These are phyloP conservation scores for Lactifluus piperatus DNA, from an alignment of 768 basidiomycete genomes.

Conservation along the genomic window DNA sequence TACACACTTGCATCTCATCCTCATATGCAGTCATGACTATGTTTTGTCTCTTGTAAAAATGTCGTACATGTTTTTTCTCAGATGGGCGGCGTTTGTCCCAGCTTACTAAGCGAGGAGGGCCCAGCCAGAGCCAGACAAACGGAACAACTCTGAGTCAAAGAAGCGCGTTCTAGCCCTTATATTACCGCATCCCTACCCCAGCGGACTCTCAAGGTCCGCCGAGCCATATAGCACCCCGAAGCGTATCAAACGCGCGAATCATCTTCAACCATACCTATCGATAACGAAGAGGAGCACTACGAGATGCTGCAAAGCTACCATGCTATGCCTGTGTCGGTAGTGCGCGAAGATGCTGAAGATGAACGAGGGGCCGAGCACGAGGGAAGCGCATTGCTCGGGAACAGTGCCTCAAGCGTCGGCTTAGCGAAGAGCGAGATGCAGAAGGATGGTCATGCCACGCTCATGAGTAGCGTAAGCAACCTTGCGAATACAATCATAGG, in stretches of 20 bases:
- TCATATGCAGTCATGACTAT: background rate
- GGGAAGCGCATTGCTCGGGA: conserved; percentile 50
- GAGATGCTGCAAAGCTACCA: conserved; percentile 71
- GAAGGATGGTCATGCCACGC: conserved; percentile 58
- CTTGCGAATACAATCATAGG: conserved; percentile 88
- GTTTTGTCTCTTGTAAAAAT: background rate
- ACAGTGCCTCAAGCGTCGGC: conserved; percentile 27
- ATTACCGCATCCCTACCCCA: no score
- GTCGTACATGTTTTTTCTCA: no score
- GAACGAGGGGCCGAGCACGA: conserved; percentile 37
- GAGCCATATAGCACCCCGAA: background rate
- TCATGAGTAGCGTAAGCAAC: conserved; percentile 67
- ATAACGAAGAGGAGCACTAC: conserved; percentile 27
- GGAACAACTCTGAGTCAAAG: no score
- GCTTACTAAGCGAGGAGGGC: no score
- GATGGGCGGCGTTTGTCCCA: no score
- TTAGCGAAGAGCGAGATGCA: conserved; percentile 21
- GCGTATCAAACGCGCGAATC: background rate
- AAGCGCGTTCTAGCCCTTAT: background rate
- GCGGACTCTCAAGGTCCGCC: background rate
- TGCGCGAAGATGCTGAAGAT: conserved; percentile 21
- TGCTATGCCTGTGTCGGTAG: conserved; percentile 32
- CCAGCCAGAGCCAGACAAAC: no score
- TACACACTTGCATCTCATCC: background rate
- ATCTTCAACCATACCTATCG: background rate